A percentile compares a stretch with the other conserved stretches of the same genome.
phyloP scores from a whole-genome alignment of 768 basidiomycete genomes.

The Lentinula sp. region DNA sequence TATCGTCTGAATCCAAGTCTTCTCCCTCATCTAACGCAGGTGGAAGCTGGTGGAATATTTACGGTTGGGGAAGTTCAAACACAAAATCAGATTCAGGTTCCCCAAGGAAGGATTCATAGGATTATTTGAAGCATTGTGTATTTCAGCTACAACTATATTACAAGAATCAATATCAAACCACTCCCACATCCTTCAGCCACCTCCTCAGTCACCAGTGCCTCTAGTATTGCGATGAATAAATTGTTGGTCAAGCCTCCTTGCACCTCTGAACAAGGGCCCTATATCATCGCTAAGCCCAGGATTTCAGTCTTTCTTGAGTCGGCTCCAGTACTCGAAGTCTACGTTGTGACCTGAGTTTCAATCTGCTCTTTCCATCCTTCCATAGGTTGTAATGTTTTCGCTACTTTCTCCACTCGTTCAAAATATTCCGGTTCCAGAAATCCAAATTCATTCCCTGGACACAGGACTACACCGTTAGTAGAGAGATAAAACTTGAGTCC shows the following conservation, averaged over 20 bases:
- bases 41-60: not conserved
- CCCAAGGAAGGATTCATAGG: not conserved
- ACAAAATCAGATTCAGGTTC: not conserved
- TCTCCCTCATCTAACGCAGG: not conserved
- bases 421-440: constrained; percentile 50
- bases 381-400: constrained; percentile 2
- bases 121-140: not conserved
- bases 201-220: not conserved
- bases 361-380: constrained; percentile 2
- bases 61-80: not conserved
- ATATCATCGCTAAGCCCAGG: not conserved
- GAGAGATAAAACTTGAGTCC: constrained; percentile 57
- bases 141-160: not conserved
- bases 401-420: constrained; percentile 36
- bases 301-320: not conserved
- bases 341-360: not conserved
- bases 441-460: constrained; percentile 55
- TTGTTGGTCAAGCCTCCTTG: too few species aligned
- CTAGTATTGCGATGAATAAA: too few species aligned
- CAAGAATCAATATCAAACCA: not conserved
- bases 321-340: not conserved
- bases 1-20: not conserved
- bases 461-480: constrained; percentile 64
- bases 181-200: not conserved
- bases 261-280: not conserved